Evolutionary conservation across 176 grass and related monocot species (phyloP).

Genomic region (Hsuehochloa calcarea): DNA sequence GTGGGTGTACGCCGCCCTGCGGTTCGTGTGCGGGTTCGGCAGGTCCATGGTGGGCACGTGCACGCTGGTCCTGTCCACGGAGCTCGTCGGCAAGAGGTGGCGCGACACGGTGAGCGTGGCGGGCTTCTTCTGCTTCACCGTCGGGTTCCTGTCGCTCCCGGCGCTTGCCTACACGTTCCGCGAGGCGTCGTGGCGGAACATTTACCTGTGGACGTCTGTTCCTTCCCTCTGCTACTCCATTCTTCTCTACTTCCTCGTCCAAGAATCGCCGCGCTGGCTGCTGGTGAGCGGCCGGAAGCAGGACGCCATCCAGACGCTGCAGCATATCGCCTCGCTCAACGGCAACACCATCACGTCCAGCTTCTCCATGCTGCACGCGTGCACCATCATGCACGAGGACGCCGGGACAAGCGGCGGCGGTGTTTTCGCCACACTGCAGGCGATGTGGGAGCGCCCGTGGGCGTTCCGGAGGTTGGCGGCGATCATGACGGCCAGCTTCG

Average conservation of each 20-base stretch:
- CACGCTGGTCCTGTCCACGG: constrained; percentile 74
- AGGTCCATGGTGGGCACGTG: constrained; percentile 64
- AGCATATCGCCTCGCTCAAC: constrained; percentile 49
- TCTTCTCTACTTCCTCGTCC: constrained; percentile 50
- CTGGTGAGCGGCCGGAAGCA: constrained; percentile 74
- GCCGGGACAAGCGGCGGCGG: neutral
- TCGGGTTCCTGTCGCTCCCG: constrained; percentile 86
- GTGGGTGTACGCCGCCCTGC: constrained; percentile 67
- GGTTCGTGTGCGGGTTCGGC: constrained; percentile 68
- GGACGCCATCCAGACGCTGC: constrained; percentile 68
- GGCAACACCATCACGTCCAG: constrained; percentile 60
- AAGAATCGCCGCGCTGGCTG: constrained; percentile 91
- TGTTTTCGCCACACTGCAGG: constrained; percentile 49
- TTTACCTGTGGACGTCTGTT: constrained; percentile 74
- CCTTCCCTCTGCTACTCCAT: constrained; percentile 62
- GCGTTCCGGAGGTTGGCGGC: constrained; percentile 57
- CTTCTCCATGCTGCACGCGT: constrained; percentile 69
- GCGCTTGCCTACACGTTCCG: constrained; percentile 62
- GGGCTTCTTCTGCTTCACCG: constrained; percentile 69
- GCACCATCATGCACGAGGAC: constrained; percentile 22
- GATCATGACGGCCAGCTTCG: constrained; percentile 62
- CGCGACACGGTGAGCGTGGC: constrained; percentile 66
- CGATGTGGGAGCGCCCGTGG: constrained; percentile 64
- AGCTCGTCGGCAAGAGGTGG: constrained; percentile 79
- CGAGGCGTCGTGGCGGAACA: constrained; percentile 55